Percentiles rank a stretch among this genome's conserved stretches.
Conservation (phyloP, 2,329 filamentous ascomycete genomes). For the Ophiosphaerella narmari region DNA sequence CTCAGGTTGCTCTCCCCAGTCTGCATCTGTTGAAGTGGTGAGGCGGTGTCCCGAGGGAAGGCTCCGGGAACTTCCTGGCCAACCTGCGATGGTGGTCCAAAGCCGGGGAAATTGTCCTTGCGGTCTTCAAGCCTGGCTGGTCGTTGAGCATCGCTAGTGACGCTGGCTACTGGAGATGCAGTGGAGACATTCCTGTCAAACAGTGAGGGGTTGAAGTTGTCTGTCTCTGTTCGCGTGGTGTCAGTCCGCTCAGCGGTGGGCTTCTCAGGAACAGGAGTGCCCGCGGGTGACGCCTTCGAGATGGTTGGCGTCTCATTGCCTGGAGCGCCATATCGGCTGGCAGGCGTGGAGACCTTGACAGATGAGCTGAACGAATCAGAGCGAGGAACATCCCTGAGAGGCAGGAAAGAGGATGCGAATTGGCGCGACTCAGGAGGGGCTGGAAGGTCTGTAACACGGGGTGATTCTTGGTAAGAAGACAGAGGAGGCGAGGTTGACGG, state of each 20-base stretch:
- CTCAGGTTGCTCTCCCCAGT: constrained; percentile 55
- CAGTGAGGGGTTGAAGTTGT: constrained; percentile 41
- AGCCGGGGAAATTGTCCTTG: constrained; percentile 47
- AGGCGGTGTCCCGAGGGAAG: constrained; percentile 50
- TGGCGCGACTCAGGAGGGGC: constrained; percentile 75
- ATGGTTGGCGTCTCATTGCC: constrained; percentile 56
- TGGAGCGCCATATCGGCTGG: constrained; percentile 62
- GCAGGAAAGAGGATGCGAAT: constrained; percentile 75
- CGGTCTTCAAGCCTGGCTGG: constrained; percentile 44
- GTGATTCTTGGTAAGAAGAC: constrained; percentile 57
- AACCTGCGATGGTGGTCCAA: constrained; percentile 39
- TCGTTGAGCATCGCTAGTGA: constrained; percentile 45
- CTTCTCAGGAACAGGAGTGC: constrained; percentile 60
- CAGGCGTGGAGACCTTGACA: constrained; percentile 75
- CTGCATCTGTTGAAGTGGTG: constrained; percentile 54
- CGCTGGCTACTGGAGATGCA: constrained; percentile 47
- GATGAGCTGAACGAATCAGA: constrained; percentile 76
- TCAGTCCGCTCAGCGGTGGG: constrained; percentile 40
- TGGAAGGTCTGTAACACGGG: constrained; percentile 62
- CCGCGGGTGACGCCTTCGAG: constrained; percentile 46
- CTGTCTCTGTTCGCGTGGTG: constrained; percentile 41
- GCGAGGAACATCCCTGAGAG: constrained; percentile 64
- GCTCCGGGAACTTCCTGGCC: constrained; percentile 52
- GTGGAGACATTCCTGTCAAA: constrained; percentile 45
- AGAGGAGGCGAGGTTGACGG: constrained; percentile 68